phyloP scores from a whole-genome alignment of 306 rosid species.

The Pterocarpus macrocarpus region DNA sequence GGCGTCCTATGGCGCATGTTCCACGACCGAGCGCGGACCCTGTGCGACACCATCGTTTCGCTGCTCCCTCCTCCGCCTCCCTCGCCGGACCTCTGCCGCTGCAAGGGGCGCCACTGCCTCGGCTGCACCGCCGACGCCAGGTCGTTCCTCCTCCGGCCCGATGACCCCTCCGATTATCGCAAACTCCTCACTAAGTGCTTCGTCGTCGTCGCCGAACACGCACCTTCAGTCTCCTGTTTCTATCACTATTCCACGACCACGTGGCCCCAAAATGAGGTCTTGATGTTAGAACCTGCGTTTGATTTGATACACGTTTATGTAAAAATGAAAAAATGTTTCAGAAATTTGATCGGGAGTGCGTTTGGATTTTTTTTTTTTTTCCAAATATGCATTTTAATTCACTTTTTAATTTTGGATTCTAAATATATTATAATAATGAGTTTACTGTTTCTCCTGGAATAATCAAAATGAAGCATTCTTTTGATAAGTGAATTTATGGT shows the following conservation, averaged over 20 bases:
- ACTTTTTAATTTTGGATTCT: no score
- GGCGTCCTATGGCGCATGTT: slow-evolving; percentile 73
- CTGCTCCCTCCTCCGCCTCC: slow-evolving; percentile 61
- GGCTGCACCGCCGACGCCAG: slow-evolving; percentile 48
- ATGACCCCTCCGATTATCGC: slow-evolving; percentile 67
- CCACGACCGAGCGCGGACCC: slow-evolving; percentile 56
- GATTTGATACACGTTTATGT: no score
- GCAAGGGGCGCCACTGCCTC: slow-evolving; percentile 58
- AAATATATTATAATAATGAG: background rate
- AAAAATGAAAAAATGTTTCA: no score
- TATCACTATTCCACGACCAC: slow-evolving; percentile 44
- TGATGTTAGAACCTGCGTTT: background rate
- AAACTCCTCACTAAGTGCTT: slow-evolving; percentile 58
- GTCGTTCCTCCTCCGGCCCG: slow-evolving; percentile 62
- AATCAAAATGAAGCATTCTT: background rate
- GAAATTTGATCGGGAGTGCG: background rate
- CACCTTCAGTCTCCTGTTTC: slow-evolving; percentile 47
- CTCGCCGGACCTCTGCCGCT: slow-evolving; percentile 54
- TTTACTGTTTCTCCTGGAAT: background rate
- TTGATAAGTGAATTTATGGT: background rate
- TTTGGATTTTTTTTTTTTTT: no score
- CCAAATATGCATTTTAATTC: no score
- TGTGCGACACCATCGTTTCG: slow-evolving; percentile 57
- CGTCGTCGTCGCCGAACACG: slow-evolving; percentile 58
- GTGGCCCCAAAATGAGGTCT: slow-evolving; percentile 69